Conservation (phyloP, 2,329 filamentous ascomycete genomes). For the Cladosporium sp. region DNA sequence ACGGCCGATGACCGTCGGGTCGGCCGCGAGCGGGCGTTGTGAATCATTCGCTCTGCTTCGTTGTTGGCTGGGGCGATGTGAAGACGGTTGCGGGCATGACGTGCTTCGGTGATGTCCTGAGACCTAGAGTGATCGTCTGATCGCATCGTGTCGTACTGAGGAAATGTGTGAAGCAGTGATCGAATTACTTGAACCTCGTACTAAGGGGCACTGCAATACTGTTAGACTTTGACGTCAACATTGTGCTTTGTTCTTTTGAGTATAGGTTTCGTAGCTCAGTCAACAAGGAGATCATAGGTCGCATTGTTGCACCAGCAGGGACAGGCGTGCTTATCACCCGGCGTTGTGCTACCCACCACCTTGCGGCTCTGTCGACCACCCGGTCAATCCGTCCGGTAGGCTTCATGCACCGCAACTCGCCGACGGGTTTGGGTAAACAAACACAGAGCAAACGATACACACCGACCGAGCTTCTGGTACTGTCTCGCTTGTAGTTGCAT, state of each 20-base stretch:
- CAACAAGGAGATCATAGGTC: not conserved
- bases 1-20: not conserved
- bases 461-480: not conserved
- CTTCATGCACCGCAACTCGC: not conserved
- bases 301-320: constrained; percentile 7
- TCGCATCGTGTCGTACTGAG: not conserved
- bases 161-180: not conserved
- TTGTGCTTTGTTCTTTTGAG: constrained; percentile 4
- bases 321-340: constrained; percentile 9
- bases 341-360: constrained; percentile 7
- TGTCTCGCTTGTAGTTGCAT: not conserved
- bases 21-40: not conserved
- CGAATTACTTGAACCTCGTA: not conserved
- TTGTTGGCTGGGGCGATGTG: not conserved
- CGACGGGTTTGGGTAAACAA: constrained; percentile 3
- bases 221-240: not conserved
- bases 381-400: not conserved
- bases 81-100: constrained; percentile 4
- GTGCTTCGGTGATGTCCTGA: not conserved
- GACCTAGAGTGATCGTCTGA: not conserved
- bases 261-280: not conserved
- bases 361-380: constrained; percentile 9
- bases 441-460: constrained; percentile 11
- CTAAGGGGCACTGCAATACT: not conserved
- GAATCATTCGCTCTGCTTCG: not conserved